Evolutionary conservation across 1,284 basidiomycete genomes (phyloP), one percentile per base, ranked within the genome.

Genomic region (Porodaedalea pini): DNA sequence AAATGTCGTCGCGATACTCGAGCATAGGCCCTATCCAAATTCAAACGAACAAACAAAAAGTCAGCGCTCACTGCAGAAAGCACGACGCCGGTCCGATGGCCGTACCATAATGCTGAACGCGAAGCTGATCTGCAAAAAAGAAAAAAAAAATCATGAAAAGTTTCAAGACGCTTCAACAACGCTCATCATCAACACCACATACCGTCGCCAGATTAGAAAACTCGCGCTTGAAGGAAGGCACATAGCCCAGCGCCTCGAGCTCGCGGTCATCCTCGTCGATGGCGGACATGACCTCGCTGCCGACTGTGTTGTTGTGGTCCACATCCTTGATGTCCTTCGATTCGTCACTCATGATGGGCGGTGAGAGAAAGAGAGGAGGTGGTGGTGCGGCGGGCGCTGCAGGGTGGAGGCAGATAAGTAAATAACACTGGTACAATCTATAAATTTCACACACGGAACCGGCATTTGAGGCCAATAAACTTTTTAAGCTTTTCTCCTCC

Each of bases 131-230:
- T 88, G 62, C 44, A 49, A 43, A 51, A 54, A 25, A 40, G n/a
- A 31, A 51, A 29, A 58, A 43, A 23, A 40, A 39, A 49, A 23
- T 32, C 50, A 47, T 11, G 27, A 25, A 39, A 52, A 43, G 39
- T 10, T 47, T n/a, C n/a, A n/a, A n/a, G n/a, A n/a, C n/a, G n/a
- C n/a, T n/a, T n/a, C n/a, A n/a, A n/a, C n/a, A n/a, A 29, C n/a
- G 27, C 6, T 21, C 15, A 51, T 17, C 27, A 17, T 15, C 13
- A 29, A n/a, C 37, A 45, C n/a, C 31, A 45, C 77, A 60, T 63
- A 86, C 85, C 61, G 88, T 90, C 21, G 87, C 85, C 39, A 92
- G 71, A 64, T 88, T 91, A 41, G 86, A 85, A 66, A 92, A 92
- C 74, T 92, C 90, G 56, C 90, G 78, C 68, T 81, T 85, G 75